These are phyloP conservation scores for Pseudogymnoascus pannorum DNA, from an alignment of 2,329 filamentous ascomycete species.

Conservation along the genomic window DNA sequence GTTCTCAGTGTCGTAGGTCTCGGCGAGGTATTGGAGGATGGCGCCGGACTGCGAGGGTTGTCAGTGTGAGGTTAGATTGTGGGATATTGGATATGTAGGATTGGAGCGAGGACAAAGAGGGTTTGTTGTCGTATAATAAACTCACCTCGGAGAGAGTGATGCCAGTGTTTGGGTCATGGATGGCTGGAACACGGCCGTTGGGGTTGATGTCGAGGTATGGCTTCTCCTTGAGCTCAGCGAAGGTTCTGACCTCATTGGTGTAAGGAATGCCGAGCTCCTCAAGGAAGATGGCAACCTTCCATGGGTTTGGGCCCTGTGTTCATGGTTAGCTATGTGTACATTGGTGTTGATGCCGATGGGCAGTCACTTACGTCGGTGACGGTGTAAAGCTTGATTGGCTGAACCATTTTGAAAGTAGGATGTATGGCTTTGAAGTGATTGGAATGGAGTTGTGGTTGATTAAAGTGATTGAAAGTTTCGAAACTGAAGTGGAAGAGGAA, in stretches of 20 bases:
- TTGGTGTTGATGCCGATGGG: neutral
- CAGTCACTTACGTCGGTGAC: neutral
- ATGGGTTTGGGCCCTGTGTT: conserved; percentile 13
- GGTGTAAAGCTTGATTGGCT: conserved; percentile 6
- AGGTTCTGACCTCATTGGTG: conserved; percentile 26
- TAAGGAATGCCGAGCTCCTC: conserved; percentile 37
- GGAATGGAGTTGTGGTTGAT: neutral
- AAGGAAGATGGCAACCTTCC: conserved; percentile 38
- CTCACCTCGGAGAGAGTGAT: conserved; percentile 35
- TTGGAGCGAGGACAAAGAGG: neutral
- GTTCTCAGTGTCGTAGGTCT: conserved; percentile 33
- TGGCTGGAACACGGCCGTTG: conserved; percentile 22
- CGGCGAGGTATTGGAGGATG: conserved; percentile 36
- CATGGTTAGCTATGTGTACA: neutral
- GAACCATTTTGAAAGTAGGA: conserved; percentile 1
- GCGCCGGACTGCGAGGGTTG: conserved; percentile 28
- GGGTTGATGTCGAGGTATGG: conserved; percentile 28
- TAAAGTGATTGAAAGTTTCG: too few relatives aligned
- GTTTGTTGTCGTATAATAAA: neutral
- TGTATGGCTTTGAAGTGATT: neutral
- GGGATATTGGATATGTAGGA: neutral
- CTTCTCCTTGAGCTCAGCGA: conserved; percentile 32
- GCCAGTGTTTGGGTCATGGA: conserved; percentile 34
- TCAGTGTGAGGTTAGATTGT: neutral
- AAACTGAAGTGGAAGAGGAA: neutral